phyloP scores from a whole-genome alignment of 805 yeast genomes.

The Saturnispora mendoncae region DNA sequence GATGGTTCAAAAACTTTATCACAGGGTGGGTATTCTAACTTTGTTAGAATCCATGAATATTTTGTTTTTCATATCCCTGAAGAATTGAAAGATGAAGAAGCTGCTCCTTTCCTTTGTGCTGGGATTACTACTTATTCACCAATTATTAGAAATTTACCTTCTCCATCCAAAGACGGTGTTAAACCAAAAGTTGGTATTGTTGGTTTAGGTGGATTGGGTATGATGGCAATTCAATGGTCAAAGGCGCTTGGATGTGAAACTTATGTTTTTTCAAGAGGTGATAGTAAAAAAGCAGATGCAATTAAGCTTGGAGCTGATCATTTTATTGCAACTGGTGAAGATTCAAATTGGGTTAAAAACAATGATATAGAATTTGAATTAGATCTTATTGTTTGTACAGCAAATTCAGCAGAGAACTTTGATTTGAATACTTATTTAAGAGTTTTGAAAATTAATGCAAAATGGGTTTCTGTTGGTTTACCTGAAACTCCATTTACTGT shows the following conservation, averaged over 20 bases:
- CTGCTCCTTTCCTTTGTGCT: conserved; percentile 72
- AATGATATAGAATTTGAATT: conserved; percentile 25
- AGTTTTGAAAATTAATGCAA: conserved; percentile 48
- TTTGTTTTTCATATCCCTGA: conserved; percentile 61
- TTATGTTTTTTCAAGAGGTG: conserved; percentile 45
- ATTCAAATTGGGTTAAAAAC: conserved; percentile 26
- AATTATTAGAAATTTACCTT: conserved; percentile 36
- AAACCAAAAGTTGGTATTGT: conserved; percentile 44
- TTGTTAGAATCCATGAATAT: conserved; percentile 53
- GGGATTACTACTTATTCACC: conserved; percentile 71
- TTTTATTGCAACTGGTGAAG: conserved; percentile 40
- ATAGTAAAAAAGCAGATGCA: conserved; percentile 44
- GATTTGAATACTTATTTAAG: conserved; percentile 40
- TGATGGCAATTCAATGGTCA: conserved; percentile 52
- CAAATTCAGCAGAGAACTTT: conserved; percentile 41
- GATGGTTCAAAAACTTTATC: conserved; percentile 27
- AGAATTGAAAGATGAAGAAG: conserved; percentile 39
- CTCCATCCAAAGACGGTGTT: conserved; percentile 24
- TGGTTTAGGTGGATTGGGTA: conserved; percentile 65
- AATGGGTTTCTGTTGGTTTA: conserved; percentile 57
- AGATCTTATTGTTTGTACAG: conserved; percentile 47
- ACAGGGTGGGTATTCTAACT: conserved; percentile 66
- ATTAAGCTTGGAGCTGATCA: conserved; percentile 46
- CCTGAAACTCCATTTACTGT: conserved; percentile 43
- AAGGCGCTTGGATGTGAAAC: conserved; percentile 58